Conservation (phyloP, 768 basidiomycete species). For the Calocybe gangraenosa region DNA sequence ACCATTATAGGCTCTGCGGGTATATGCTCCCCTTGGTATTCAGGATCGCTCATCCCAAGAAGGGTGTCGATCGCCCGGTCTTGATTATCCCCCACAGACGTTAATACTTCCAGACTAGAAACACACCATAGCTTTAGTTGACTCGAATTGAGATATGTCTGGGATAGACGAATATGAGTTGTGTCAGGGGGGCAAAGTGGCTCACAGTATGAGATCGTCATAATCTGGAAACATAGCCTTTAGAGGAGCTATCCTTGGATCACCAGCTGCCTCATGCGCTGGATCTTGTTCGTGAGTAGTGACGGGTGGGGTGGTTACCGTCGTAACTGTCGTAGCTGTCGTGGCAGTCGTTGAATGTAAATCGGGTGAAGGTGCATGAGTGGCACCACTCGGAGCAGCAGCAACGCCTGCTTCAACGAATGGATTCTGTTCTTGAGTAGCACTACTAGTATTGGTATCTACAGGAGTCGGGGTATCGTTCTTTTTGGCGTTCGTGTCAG, state of each 20-base stretch:
- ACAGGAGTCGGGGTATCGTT: too few species aligned
- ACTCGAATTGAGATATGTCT: too few species aligned
- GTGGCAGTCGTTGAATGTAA: too few species aligned
- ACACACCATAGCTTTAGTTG: too few species aligned
- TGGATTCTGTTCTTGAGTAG: too few species aligned
- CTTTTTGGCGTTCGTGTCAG: background rate
- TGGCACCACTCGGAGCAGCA: too few species aligned
- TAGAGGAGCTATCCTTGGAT: slow-evolving; percentile 52
- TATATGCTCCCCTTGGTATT: slow-evolving; percentile 46
- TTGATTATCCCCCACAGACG: slow-evolving; percentile 66
- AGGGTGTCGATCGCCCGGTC: slow-evolving; percentile 74
- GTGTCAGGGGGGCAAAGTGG: background rate
- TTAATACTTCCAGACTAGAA: slow-evolving; percentile 35
- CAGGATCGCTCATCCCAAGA: slow-evolving; percentile 84
- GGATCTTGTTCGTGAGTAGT: background rate
- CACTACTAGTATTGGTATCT: too few species aligned
- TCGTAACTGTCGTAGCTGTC: background rate
- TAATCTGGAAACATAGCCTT: slow-evolving; percentile 79
- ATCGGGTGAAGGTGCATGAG: too few species aligned
- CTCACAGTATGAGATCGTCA: slow-evolving; percentile 67
- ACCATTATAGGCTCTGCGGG: too few species aligned
- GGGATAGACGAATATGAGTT: too few species aligned
- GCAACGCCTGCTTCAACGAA: too few species aligned
- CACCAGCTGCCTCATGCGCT: slow-evolving; percentile 18
- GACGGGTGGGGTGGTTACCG: slow-evolving; percentile 3